A percentile compares a stretch with the other conserved stretches of the same genome.
phyloP scores from a whole-genome alignment of 768 basidiomycete species.

The Mrakia gelida region DNA sequence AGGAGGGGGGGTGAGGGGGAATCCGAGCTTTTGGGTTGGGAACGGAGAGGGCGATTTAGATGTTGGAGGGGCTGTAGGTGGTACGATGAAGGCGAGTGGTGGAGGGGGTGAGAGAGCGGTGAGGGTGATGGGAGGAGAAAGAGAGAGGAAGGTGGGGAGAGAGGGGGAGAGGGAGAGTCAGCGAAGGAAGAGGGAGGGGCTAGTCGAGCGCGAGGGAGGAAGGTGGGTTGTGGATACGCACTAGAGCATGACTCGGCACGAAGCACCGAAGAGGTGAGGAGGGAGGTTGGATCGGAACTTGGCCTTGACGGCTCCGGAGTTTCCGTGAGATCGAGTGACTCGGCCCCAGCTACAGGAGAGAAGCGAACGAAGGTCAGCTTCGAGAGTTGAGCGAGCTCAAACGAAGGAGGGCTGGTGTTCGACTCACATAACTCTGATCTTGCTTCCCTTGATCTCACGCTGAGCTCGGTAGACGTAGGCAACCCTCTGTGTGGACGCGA shows the following conservation, averaged over 20 bases:
- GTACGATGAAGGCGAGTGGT: neutral
- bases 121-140: too few relatives aligned
- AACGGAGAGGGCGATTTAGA: constrained; percentile 19
- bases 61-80: constrained; percentile 30
- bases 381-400: neutral
- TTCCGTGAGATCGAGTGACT: constrained; percentile 88
- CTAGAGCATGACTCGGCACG: constrained; percentile 63
- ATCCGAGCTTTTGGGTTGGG: neutral
- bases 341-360: constrained; percentile 53
- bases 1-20: neutral
- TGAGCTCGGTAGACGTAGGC: constrained; percentile 98
- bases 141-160: neutral
- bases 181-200: neutral
- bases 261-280: constrained; percentile 32
- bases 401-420: constrained; percentile 36
- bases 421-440: constrained; percentile 97
- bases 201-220: neutral
- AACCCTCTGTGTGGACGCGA: constrained; percentile 60
- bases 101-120: neutral
- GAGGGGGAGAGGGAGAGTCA: neutral
- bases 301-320: constrained; percentile 69
- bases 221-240: neutral
- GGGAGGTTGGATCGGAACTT: constrained; percentile 19
- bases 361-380: constrained; percentile 1
- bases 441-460: constrained; percentile 86